A percentile compares a stretch with the other conserved stretches of the same genome.
Evolutionary conservation across 208 protist genomes (phyloP).

Genomic region (Zelonia costaricensis): DNA sequence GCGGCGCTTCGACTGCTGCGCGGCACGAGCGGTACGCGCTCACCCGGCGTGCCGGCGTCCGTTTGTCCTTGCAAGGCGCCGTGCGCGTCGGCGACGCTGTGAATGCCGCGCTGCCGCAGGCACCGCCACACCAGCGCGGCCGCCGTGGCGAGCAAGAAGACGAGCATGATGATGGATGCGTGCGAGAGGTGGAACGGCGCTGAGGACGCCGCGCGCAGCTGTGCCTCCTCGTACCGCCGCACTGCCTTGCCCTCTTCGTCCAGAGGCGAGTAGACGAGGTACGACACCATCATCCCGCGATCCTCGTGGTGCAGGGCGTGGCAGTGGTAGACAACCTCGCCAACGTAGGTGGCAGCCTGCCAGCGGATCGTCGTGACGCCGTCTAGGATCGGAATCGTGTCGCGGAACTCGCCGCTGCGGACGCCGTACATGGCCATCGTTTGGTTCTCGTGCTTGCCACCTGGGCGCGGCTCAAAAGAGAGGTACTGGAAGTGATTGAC

Average conservation of each 20-base stretch:
- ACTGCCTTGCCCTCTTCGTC: slow-evolving; percentile 18
- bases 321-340: slow-evolving; percentile 88
- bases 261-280: slow-evolving; percentile 50
- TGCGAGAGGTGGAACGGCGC: slow-evolving; percentile 3
- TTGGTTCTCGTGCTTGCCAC: slow-evolving; percentile 71
- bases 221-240: not conserved
- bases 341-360: slow-evolving; percentile 71
- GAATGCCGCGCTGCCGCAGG: not conserved
- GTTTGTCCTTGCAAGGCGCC: slow-evolving; percentile 3
- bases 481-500: slow-evolving; percentile 88
- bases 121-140: slow-evolving; percentile 3
- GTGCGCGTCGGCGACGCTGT: slow-evolving; percentile 9
- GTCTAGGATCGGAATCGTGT: slow-evolving; percentile 89
- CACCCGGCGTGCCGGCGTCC: slow-evolving; percentile 14
- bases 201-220: not conserved
- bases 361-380: slow-evolving; percentile 82
- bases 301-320: slow-evolving; percentile 84
- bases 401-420: slow-evolving; percentile 55
- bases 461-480: slow-evolving; percentile 63
- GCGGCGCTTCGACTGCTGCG: not conserved
- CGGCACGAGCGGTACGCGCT: slow-evolving; percentile 14
- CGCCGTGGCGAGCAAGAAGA: slow-evolving; percentile 13
- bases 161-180: slow-evolving; percentile 10
- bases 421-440: slow-evolving; percentile 76
- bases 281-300: slow-evolving; percentile 85